Evolutionary conservation across 345 rosid genomes (phyloP).

Genomic region (Clausena lansium): DNA sequence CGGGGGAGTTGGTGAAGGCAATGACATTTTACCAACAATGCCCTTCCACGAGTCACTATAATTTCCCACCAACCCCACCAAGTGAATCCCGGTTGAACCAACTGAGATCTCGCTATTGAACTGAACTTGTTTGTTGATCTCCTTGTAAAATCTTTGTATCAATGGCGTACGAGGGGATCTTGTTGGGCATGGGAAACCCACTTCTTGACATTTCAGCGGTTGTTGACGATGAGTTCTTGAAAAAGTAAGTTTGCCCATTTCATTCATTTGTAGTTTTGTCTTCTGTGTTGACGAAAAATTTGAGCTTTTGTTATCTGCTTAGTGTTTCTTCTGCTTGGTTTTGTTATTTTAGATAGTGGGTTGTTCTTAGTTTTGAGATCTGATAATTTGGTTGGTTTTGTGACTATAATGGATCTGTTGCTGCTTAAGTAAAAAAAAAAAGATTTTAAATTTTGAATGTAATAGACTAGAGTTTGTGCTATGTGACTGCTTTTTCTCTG

Average conservation of each 20-base stretch:
- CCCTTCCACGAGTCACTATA: not conserved
- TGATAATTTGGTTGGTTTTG: not conserved
- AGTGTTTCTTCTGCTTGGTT: not conserved
- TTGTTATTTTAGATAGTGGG: no score
- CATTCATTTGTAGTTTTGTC: not conserved
- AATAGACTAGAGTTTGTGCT: not conserved
- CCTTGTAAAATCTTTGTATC: not conserved
- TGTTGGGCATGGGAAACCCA: conserved; percentile 95
- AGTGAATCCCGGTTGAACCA: not conserved
- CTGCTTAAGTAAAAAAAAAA: not conserved
- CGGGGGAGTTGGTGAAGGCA: not conserved
- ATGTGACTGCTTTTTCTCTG: not conserved
- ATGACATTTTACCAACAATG: not conserved
- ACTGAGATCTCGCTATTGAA: not conserved
- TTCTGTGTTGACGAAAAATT: not conserved
- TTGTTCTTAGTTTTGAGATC: not conserved
- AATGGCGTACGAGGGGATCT: conserved; percentile 71
- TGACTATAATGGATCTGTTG: not conserved
- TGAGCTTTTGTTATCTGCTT: not conserved
- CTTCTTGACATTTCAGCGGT: conserved; percentile 95
- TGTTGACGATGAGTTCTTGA: conserved; percentile 81
- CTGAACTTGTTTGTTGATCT: not conserved
- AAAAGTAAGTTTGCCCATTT: conserved; percentile 43
- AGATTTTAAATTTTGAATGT: not conserved
- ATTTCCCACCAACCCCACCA: no score